These are phyloP conservation scores for Leucosporidium scottii DNA, from an alignment of 768 basidiomycete species.

Conservation along the genomic window DNA sequence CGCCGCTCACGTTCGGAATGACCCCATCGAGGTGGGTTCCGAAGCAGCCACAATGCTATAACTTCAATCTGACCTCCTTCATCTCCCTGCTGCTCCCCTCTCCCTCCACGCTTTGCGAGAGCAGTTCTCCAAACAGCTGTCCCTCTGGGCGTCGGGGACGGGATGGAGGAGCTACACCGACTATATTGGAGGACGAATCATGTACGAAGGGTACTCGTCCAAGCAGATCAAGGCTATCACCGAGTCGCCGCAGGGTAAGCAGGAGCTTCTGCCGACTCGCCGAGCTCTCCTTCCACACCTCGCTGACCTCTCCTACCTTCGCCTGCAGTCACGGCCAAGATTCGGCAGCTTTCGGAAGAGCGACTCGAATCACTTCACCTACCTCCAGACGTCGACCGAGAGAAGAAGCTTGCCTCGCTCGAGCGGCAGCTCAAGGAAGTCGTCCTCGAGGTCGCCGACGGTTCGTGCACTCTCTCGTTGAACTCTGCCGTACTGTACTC, in stretches of 20 bases:
- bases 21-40: slow-evolving; percentile 22
- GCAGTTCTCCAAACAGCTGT: slow-evolving; percentile 31
- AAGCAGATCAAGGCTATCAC: slow-evolving; percentile 11
- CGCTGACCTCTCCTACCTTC: background rate
- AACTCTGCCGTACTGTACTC: background rate
- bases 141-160: slow-evolving; percentile 19
- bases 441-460: background rate
- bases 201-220: slow-evolving; percentile 29
- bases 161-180: slow-evolving; percentile 30
- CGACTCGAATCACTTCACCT: background rate
- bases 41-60: no score
- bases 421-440: slow-evolving; percentile 3
- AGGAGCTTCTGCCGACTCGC: background rate
- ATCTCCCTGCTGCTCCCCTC: no score
- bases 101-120: no score
- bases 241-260: background rate
- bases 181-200: slow-evolving; percentile 22
- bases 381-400: background rate
- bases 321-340: slow-evolving; percentile 5
- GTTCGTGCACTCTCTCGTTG: background rate
- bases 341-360: background rate
- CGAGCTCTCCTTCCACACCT: background rate
- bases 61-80: no score
- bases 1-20: slow-evolving; percentile 1
- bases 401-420: slow-evolving; percentile 5